Evolutionary conservation across 2,329 filamentous ascomycete genomes (phyloP), one percentile per base, ranked within the genome.

Genomic region (Colletotrichum tamarilloi): DNA sequence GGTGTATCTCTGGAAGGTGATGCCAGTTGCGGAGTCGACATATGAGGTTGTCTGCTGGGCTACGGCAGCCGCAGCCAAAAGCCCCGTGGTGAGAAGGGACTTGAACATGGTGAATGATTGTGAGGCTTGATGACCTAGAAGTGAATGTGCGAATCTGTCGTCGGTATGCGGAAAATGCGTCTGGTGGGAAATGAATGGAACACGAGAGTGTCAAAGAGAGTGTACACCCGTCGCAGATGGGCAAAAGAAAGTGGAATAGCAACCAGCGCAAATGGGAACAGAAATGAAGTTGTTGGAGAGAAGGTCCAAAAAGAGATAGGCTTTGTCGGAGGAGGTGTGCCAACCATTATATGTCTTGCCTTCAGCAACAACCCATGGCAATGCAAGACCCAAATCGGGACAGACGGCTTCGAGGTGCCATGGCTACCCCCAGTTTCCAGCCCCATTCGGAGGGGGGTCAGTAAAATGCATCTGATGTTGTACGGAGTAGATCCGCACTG

Each of bases 181-280:
- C 8, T 49, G 19, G 12, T 32, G 1, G 19, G 68, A 66, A 73
- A 65, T 26, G 72, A 74, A 72, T 52, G 64, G 56, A 63, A 68
- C 68, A 73, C 52, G 26, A 73, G 16, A 57, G 64, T 62, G 58
- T 72, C n/a, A 8, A 55, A 65, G 71, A 74, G 68, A 72, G 69
- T 62, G 68, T 67, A 72, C 63, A 63, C 72, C 72, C 63, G 72
- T 74, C 68, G n/a, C 71, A 66, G 71, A 70, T 62, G 59, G 71
- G 71, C 60, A 73, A 16, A 65, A 65, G 59, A 62, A 58, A 70
- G 67, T 12, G 8, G 12, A 65, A 24, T 8, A 53, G 62, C 71
- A 73, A 73, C 71, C 71, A 73, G 71, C 60, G 71, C 71, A 32
- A 65, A 57, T 28, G 30, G 19, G 26, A 35, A 19, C 32, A 57